These are phyloP conservation scores for Phytopythium aichiense DNA, from an alignment of 352 stramenopile genomes.

Conservation along the genomic window DNA sequence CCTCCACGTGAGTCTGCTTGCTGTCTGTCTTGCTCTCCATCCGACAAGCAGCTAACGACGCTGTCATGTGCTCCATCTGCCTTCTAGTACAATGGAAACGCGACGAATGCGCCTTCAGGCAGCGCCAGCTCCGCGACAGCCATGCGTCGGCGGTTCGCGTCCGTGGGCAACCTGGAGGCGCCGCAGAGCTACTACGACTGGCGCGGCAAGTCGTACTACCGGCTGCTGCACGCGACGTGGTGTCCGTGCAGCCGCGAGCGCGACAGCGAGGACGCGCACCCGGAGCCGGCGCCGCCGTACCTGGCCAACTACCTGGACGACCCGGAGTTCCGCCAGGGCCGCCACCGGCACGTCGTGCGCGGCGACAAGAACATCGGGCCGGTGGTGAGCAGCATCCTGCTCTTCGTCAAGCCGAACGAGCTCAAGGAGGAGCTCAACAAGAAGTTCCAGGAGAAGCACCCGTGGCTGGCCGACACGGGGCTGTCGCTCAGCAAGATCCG, in stretches of 20 bases:
- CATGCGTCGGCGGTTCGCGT: conserved; percentile 45
- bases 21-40: neutral
- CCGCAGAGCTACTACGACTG: conserved; percentile 68
- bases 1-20: conserved; percentile 44
- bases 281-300: conserved; percentile 39
- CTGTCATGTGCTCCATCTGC: neutral
- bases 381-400: conserved; percentile 92
- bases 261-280: conserved; percentile 75
- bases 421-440: conserved; percentile 97
- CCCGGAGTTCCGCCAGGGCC: conserved; percentile 75
- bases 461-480: conserved; percentile 78
- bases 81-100: conserved; percentile 76
- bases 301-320: conserved; percentile 83
- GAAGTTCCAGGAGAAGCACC: conserved; percentile 95
- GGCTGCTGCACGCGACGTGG: conserved; percentile 77
- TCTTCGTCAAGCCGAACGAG: conserved; percentile 94
- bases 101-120: conserved; percentile 26
- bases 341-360: conserved; percentile 76
- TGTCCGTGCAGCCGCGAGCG: conserved; percentile 62
- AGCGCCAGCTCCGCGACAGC: neutral
- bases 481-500: conserved; percentile 97
- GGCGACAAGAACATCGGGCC: conserved; percentile 88
- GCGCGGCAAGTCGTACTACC: conserved; percentile 85
- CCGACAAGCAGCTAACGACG: neutral
- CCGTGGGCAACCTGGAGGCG: conserved; percentile 40